phyloP scores from a whole-genome alignment of 164 flowering plant genomes.

The Berberis vulgaris region DNA sequence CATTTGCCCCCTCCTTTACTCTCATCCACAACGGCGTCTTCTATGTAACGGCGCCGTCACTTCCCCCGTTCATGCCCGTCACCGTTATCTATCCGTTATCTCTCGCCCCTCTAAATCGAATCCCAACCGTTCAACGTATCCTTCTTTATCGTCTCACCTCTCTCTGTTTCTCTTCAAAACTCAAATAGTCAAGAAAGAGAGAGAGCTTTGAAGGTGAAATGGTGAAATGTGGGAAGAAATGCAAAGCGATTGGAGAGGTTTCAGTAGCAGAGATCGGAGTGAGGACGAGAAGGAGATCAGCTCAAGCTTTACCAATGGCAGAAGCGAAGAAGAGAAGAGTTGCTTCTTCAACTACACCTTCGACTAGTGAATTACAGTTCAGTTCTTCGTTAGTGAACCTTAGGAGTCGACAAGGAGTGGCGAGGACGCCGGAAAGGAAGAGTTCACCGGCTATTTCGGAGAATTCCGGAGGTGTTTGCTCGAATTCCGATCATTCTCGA shows the following conservation, averaged over 20 bases:
- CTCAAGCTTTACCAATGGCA: not conserved
- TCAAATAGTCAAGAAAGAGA: constrained; percentile 4
- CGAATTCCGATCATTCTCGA: constrained; percentile 14
- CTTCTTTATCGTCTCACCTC: constrained; percentile 3
- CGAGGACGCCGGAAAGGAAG: not conserved
- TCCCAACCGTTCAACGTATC: constrained; percentile 15
- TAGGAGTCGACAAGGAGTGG: not conserved
- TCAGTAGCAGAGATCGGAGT: constrained; percentile 7
- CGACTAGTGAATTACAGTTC: not conserved
- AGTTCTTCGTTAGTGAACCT: not conserved
- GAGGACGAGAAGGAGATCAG: not conserved
- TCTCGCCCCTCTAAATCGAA: constrained; percentile 8
- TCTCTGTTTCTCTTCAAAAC: not conserved
- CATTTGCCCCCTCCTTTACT: no score
- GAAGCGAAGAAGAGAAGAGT: not conserved
- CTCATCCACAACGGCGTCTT: constrained; percentile 7
- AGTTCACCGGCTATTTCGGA: constrained; percentile 10
- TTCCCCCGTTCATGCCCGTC: constrained; percentile 13
- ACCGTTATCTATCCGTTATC: constrained; percentile 28
- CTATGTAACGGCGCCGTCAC: constrained; percentile 26
- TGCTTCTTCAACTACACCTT: constrained; percentile 4
- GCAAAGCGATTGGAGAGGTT: constrained; percentile 1
- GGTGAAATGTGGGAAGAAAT: constrained; percentile 12
- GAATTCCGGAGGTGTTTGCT: not conserved
- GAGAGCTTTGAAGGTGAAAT: constrained; percentile 3